Base-by-base conservation (phyloP, 768 basidiomycete genomes). In the Pleurotus ostreatus region DNA sequence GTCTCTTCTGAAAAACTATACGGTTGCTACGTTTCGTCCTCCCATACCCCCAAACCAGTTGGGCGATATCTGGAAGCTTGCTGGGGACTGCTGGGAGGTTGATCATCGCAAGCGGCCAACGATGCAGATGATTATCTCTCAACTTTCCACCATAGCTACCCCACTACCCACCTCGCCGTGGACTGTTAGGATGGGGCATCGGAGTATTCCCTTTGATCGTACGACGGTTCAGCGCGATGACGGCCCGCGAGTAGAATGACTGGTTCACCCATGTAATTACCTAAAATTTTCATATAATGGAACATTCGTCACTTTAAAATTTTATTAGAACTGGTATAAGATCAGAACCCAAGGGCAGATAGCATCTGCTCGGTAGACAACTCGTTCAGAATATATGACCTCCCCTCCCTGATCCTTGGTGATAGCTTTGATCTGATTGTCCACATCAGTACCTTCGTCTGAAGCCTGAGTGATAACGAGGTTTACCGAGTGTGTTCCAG, bases 301-400 rank as follows among this genome's bases (percentile, higher is more conserved):
- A 30, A 30, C 8, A 30, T 30, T 30, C 30, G 7, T 8, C 30
- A 30, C 30, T 30, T 30, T 8, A 30, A 30, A 2, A 8, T 30
- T 30, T 11, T 9, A 11, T 34, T 34, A 34, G 30, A 11, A 34
- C 15, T 53, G 13, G 13, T 22, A 40, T 41, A 53, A 6, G 39
- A 53, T 53, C 51, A 53, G 43, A n/a, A 53, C 51, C 51, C 51
- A 53, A 40, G 51, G 51, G 22, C 51, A 53, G 22, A 53, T 53
- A 13, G 51, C 51, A 41, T 53, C 51, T 8, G 18, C 13, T 7
- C 51, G 39, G 25, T 53, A 53, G n/a, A 53, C 51, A 13, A 53
- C 51, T 39, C 51, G 13, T 25, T 53, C 51, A 12, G 51, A 53
- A 25, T 18, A 53, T 23, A 5, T 41, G 7, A 53, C 51, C 3